phyloP scores from a whole-genome alignment of 2,329 filamentous ascomycete genomes.

The Shiraia bambusicola region DNA sequence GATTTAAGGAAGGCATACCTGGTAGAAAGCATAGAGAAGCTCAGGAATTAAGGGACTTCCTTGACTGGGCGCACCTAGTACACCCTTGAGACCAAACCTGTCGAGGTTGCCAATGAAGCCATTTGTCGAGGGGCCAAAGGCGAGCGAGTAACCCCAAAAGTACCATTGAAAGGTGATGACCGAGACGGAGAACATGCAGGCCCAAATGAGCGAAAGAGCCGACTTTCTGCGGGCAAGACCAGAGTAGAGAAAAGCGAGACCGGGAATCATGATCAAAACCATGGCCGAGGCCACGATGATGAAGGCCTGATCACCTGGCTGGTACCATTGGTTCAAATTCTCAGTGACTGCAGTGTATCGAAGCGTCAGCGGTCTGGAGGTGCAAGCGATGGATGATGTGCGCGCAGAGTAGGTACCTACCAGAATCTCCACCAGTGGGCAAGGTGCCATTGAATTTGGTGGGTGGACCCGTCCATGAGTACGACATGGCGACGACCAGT shows the following conservation, averaged over 20 bases:
- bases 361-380: slow-evolving; percentile 9
- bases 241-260: slow-evolving; percentile 96
- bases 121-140: slow-evolving; percentile 82
- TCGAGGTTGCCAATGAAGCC: slow-evolving; percentile 89
- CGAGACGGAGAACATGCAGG: slow-evolving; percentile 89
- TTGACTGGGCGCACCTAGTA: slow-evolving; percentile 78
- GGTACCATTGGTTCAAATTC: slow-evolving; percentile 96
- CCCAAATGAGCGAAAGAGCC: slow-evolving; percentile 94
- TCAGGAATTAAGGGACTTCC: slow-evolving; percentile 87
- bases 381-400: slow-evolving; percentile 21
- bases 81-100: slow-evolving; percentile 86
- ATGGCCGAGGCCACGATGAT: slow-evolving; percentile 88
- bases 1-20: slow-evolving; percentile 55
- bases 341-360: slow-evolving; percentile 61
- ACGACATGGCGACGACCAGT: slow-evolving; percentile 52
- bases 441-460: slow-evolving; percentile 57
- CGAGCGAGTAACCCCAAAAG: slow-evolving; percentile 97
- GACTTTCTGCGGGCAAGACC: slow-evolving; percentile 97
- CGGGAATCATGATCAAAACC: slow-evolving; percentile 95
- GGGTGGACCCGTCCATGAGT: slow-evolving; percentile 51
- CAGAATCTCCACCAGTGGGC: slow-evolving; percentile 72
- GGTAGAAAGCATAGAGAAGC: slow-evolving; percentile 91
- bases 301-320: slow-evolving; percentile 88
- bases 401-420: slow-evolving; percentile 58
- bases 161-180: slow-evolving; percentile 98